Percentiles rank a stretch among this genome's conserved stretches.
Evolutionary conservation across 2,329 filamentous ascomycete genomes (phyloP).

Genomic region (Metarhizium robertsii): DNA sequence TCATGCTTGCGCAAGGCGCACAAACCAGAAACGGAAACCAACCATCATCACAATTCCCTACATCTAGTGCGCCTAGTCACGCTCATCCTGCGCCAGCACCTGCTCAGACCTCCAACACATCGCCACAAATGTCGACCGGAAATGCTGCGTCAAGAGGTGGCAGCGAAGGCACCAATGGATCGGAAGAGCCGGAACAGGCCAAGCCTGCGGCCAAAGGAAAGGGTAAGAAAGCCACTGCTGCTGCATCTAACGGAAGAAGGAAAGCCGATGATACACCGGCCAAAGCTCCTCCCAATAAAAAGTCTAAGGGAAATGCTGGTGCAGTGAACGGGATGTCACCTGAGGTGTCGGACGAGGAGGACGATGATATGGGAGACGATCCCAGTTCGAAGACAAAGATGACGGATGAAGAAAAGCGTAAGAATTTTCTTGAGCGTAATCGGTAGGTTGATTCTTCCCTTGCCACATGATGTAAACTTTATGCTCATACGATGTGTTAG

Average conservation of each 20-base stretch:
- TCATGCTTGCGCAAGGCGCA: conserved; percentile 73
- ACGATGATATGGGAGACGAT: conserved; percentile 40
- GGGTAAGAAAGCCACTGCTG: conserved; percentile 55
- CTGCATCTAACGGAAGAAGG: conserved; percentile 52
- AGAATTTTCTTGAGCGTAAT: conserved; percentile 95
- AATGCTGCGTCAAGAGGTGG: conserved; percentile 44
- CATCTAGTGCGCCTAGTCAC: conserved; percentile 35
- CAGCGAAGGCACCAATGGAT: conserved; percentile 62
- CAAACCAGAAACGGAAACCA: conserved; percentile 53
- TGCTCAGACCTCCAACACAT: conserved; percentile 29
- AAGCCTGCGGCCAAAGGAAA: conserved; percentile 58
- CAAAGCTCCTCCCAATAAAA: conserved; percentile 62
- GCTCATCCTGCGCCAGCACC: conserved; percentile 35
- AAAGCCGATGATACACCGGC: conserved; percentile 61
- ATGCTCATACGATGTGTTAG: conserved; percentile 33
- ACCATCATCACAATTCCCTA: conserved; percentile 37
- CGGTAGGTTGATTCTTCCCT: conserved; percentile 49
- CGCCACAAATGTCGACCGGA: conserved; percentile 40
- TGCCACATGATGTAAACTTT: not conserved
- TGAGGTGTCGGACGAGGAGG: conserved; percentile 43
- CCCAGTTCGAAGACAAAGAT: conserved; percentile 65
- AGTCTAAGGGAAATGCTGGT: conserved; percentile 42
- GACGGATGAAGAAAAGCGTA: conserved; percentile 97
- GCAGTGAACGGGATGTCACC: conserved; percentile 26
- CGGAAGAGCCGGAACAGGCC: conserved; percentile 63